A percentile compares a stretch with the other conserved stretches of the same genome.
These are phyloP conservation scores for Cryptococcus sp. DNA, from an alignment of 1,284 basidiomycete genomes.

Conservation along the genomic window DNA sequence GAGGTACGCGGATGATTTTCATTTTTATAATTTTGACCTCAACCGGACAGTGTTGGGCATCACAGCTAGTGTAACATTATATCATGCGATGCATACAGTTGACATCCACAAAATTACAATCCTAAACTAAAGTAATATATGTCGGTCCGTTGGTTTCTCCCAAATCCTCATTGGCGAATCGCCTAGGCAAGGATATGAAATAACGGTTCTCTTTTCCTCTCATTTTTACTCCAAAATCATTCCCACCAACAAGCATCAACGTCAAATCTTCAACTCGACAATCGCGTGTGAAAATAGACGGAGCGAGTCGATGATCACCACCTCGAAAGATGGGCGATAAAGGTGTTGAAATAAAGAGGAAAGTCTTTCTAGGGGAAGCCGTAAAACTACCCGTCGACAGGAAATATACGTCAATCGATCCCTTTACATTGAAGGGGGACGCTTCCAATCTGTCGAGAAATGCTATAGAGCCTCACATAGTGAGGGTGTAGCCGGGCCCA, in stretches of 20 bases:
- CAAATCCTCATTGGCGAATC: conserved; percentile 38
- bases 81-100: too few species aligned
- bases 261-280: neutral
- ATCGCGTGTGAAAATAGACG: neutral
- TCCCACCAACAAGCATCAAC: conserved; percentile 18
- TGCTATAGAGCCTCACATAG: conserved; percentile 16
- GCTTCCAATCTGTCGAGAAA: conserved; percentile 40
- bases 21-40: too few species aligned
- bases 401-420: conserved; percentile 40
- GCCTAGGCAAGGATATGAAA: conserved; percentile 46
- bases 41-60: too few species aligned
- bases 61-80: too few species aligned
- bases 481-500: conserved; percentile 30
- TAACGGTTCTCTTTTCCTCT: conserved; percentile 26
- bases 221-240: conserved; percentile 9
- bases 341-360: conserved; percentile 12
- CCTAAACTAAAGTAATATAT: conserved; percentile 22
- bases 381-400: conserved; percentile 39
- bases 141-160: conserved; percentile 45
- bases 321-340: conserved; percentile 1
- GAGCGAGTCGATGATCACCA: conserved; percentile 8
- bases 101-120: too few species aligned
- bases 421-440: conserved; percentile 11
- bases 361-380: conserved; percentile 33
- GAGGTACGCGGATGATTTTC: too few species aligned